phyloP scores from a whole-genome alignment of 2,329 filamentous ascomycete genomes.

The Colletotrichum orbiculare region DNA sequence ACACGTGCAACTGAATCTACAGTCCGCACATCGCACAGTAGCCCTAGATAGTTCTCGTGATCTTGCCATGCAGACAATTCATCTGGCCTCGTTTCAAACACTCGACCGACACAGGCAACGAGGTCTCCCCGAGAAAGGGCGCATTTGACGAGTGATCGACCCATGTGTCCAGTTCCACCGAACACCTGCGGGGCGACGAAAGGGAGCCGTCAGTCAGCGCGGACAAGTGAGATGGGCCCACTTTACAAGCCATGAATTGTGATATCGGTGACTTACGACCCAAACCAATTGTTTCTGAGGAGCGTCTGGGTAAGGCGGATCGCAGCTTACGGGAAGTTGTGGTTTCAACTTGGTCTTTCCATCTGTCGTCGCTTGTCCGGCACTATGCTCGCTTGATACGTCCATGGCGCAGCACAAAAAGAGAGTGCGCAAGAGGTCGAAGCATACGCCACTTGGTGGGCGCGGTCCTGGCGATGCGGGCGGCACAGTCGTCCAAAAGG shows the following conservation, averaged over 20 bases:
- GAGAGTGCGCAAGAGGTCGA: background rate
- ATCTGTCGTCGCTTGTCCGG: slow-evolving; percentile 18
- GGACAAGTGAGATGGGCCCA: slow-evolving; percentile 4
- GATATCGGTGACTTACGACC: slow-evolving; percentile 71
- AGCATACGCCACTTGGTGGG: too few relatives aligned
- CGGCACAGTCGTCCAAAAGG: too few relatives aligned
- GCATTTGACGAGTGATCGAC: slow-evolving; percentile 86
- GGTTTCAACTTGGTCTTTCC: slow-evolving; percentile 48
- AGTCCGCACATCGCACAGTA: slow-evolving; percentile 91
- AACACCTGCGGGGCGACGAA: slow-evolving; percentile 71
- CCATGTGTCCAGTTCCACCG: slow-evolving; percentile 97
- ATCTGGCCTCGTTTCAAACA: slow-evolving; percentile 78
- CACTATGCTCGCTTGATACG: slow-evolving; percentile 26
- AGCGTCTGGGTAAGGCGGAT: slow-evolving; percentile 79
- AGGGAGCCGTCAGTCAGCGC: slow-evolving; percentile 3
- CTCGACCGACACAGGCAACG: slow-evolving; percentile 87
- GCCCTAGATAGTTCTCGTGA: slow-evolving; percentile 78
- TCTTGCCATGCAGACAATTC: slow-evolving; percentile 73
- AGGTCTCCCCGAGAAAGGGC: slow-evolving; percentile 84
- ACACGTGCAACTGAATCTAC: slow-evolving; percentile 80
- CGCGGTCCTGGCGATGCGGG: too few relatives aligned
- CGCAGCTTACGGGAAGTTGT: slow-evolving; percentile 83
- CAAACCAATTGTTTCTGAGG: slow-evolving; percentile 83
- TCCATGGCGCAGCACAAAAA: slow-evolving; percentile 19
- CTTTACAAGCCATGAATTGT: background rate